Evolutionary conservation across 108 stramenopile genomes (phyloP).

Genomic region (Conticribra weissflogii): DNA sequence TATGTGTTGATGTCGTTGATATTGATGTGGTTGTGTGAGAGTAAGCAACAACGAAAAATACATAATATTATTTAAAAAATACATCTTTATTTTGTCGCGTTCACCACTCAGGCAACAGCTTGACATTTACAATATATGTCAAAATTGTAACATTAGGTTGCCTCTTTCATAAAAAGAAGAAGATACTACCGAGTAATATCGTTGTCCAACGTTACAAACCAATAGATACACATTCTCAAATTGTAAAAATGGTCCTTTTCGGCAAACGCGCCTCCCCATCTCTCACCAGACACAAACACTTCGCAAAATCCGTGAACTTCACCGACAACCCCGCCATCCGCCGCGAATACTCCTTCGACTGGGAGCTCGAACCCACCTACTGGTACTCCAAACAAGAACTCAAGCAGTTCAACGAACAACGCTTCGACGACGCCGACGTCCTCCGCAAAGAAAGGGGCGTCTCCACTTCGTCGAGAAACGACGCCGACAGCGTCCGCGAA

Average conservation of each 20-base stretch:
- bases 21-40: no score
- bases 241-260: background rate
- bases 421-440: conserved; percentile 39
- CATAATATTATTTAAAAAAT: no score
- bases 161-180: no score
- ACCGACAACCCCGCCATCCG: conserved; percentile 3
- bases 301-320: conserved; percentile 29
- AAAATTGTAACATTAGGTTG: no score
- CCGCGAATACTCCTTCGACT: conserved; percentile 33
- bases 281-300: background rate
- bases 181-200: no score
- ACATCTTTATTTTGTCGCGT: no score
- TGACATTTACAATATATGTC: no score
- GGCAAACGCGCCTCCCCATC: background rate
- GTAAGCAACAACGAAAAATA: no score
- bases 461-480: conserved; percentile 13
- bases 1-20: no score
- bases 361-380: conserved; percentile 18
- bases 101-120: no score
- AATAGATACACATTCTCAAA: no score
- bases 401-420: conserved; percentile 21
- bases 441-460: conserved; percentile 34
- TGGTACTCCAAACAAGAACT: conserved; percentile 24
- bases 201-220: no score
- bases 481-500: conserved; percentile 16